Evolutionary conservation across 1,284 basidiomycete genomes (phyloP), one percentile per base, ranked within the genome.

Genomic region (Naganishia albida): DNA sequence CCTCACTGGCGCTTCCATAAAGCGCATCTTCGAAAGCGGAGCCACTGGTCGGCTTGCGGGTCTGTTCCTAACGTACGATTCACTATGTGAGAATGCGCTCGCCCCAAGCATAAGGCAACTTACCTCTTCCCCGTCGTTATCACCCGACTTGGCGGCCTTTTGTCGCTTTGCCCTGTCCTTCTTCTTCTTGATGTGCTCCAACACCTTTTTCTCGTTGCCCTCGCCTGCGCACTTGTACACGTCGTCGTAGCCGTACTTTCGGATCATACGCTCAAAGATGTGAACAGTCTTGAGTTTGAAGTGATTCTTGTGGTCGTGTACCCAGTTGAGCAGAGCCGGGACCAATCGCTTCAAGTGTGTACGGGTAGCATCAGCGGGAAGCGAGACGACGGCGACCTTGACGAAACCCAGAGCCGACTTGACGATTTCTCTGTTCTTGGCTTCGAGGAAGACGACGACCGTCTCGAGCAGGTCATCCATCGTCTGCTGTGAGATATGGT

Each of bases 201-300:
- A 81, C 10, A 98, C 88, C 75, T 85, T 86, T 56, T 88, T 88
- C 71, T 89, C 87, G 2, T 76, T 74, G 20, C 88, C 87, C 34
- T 90, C 89, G 68, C 85, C 89, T 3, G 82, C 80, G 53, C 76
- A 70, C 53, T 74, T 70, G 68, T 82, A 81, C 7, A 99, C 86
- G 23, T 88, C 87, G 56, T 94, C 87, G 82, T 87, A 96, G 0
- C 88, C 89, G 74, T 97, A 96, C 68, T 93, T 85, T 67, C 95
- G 84, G 69, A 99, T 84, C 84, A 99, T 87, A 52, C 96, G 86
- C 82, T 99, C 96, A 72, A 99, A 93, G 67, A 99, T 93, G 79
- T 98, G 94, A 51, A 93, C 86, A 15, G 97, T 91, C 81, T 97
- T 98, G 63, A 85, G 84, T 79, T 99, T 99, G 86, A 99, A 99